Conservation (phyloP, 345 rosid species). For the Garcia nutans region DNA sequence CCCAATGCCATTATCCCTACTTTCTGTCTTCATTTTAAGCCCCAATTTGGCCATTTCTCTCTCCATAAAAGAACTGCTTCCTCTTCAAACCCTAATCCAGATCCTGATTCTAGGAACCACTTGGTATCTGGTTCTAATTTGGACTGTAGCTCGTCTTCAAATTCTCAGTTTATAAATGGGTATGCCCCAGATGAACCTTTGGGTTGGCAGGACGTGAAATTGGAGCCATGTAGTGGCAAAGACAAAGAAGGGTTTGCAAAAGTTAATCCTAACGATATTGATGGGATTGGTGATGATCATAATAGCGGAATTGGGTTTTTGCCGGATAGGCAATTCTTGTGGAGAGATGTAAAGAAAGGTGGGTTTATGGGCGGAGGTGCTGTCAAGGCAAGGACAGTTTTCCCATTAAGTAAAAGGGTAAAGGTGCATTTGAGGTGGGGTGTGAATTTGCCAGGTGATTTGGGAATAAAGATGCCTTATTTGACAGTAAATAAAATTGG, state of each 20-base stretch:
- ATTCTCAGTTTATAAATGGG: conserved; percentile 26
- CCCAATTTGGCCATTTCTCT: conserved; percentile 54
- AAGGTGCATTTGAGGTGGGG: conserved; percentile 51
- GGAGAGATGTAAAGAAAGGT: conserved; percentile 28
- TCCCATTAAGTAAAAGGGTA: conserved; percentile 46
- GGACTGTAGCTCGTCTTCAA: conserved; percentile 27
- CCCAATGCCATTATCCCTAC: conserved; percentile 35
- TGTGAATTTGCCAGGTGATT: conserved; percentile 36
- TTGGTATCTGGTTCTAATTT: conserved; percentile 1
- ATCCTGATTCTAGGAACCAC: conserved; percentile 18
- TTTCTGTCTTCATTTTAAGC: conserved; percentile 65
- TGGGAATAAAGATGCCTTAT: conserved; percentile 44
- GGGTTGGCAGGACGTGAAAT: conserved; percentile 60
- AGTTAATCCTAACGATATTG: conserved; percentile 9
- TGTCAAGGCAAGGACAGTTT: conserved; percentile 46
- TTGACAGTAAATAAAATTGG: conserved; percentile 56
- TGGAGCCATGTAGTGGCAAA: conserved; percentile 38
- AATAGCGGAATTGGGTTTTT: conserved; percentile 22
- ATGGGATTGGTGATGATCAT: conserved; percentile 13
- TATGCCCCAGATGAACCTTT: conserved; percentile 28
- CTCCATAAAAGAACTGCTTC: conserved; percentile 35
- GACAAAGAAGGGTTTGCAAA: conserved; percentile 25
- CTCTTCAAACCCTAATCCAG: conserved; percentile 33
- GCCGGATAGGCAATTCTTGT: conserved; percentile 25
- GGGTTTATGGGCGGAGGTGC: conserved; percentile 34